Conservation (phyloP, 345 rosid genomes). For the Rhizophora mangle region DNA sequence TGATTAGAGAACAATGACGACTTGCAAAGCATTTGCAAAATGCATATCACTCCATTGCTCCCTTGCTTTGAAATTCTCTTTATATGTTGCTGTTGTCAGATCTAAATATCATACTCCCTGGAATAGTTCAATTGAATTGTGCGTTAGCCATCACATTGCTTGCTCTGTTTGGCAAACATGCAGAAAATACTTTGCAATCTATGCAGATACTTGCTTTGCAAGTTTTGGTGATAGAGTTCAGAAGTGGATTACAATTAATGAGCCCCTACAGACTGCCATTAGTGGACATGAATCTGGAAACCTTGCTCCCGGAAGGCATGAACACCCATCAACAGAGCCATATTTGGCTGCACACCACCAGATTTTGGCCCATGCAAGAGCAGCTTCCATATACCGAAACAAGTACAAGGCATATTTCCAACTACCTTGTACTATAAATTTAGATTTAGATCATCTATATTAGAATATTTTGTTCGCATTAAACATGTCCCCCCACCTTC, state of each 20-base stretch:
- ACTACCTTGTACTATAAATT: neutral
- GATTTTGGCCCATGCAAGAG: slow-evolving; percentile 28
- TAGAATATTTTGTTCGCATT: too few species aligned
- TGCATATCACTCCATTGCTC: neutral
- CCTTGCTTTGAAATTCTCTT: neutral
- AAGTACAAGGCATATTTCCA: slow-evolving; percentile 19
- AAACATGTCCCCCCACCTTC: too few species aligned
- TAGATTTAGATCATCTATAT: neutral
- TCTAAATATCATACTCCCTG: neutral
- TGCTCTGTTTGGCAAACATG: slow-evolving; percentile 27
- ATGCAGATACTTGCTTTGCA: slow-evolving; percentile 32
- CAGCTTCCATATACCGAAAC: slow-evolving; percentile 26
- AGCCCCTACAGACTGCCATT: slow-evolving; percentile 26
- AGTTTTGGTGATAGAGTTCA: slow-evolving; percentile 32
- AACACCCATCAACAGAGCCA: slow-evolving; percentile 18
- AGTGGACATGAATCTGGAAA: slow-evolving; percentile 23
- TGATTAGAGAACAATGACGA: too few species aligned
- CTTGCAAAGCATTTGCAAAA: too few species aligned
- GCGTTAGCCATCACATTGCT: slow-evolving; percentile 7
- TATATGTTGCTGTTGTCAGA: neutral
- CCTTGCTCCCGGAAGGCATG: slow-evolving; percentile 29
- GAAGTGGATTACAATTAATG: slow-evolving; percentile 31
- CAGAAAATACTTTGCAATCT: slow-evolving; percentile 72
- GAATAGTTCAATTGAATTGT: neutral
- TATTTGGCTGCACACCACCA: slow-evolving; percentile 30